These are phyloP conservation scores for Pythium myriotylum DNA, from an alignment of 352 stramenopile species.

Conservation along the genomic window DNA sequence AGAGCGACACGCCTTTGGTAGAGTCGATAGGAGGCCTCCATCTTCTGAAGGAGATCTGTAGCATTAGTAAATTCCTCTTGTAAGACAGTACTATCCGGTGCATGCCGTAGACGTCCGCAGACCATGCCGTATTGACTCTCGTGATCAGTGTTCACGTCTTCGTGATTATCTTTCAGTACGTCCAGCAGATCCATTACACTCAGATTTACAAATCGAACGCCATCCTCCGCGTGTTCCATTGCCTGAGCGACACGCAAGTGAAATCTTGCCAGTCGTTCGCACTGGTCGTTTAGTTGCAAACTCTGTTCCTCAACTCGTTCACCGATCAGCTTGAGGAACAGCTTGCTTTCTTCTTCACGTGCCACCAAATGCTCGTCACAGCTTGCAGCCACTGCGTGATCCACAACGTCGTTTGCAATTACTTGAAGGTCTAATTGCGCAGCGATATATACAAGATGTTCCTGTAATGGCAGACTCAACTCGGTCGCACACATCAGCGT, in stretches of 20 bases:
- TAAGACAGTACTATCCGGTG: constrained; percentile 61
- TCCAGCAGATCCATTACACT: constrained; percentile 78
- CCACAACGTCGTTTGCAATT: constrained; percentile 71
- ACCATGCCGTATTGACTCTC: constrained; percentile 54
- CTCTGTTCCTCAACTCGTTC: constrained; percentile 61
- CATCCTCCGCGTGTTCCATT: constrained; percentile 59
- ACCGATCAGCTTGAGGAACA: constrained; percentile 65
- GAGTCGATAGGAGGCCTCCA: constrained; percentile 79
- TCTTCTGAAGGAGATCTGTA: constrained; percentile 53
- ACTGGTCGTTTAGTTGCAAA: constrained; percentile 49
- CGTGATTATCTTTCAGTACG: constrained; percentile 72
- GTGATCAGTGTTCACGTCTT: constrained; percentile 44
- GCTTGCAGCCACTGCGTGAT: constrained; percentile 50
- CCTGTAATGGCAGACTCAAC: constrained; percentile 48
- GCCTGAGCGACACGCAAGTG: constrained; percentile 51
- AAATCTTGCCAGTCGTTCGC: constrained; percentile 67
- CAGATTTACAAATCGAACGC: constrained; percentile 64
- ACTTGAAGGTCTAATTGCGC: constrained; percentile 63
- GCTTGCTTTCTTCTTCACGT: constrained; percentile 49
- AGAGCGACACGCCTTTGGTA: constrained; percentile 56
- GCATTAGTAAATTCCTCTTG: constrained; percentile 58
- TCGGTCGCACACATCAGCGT: constrained; percentile 78
- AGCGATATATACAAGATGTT: constrained; percentile 50
- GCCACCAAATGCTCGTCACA: constrained; percentile 55
- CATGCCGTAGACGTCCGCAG: constrained; percentile 69